Evolutionary conservation across 1,284 basidiomycete genomes (phyloP), one percentile per base, ranked within the genome.

Genomic region (Pyrrhoderma lamaoense): DNA sequence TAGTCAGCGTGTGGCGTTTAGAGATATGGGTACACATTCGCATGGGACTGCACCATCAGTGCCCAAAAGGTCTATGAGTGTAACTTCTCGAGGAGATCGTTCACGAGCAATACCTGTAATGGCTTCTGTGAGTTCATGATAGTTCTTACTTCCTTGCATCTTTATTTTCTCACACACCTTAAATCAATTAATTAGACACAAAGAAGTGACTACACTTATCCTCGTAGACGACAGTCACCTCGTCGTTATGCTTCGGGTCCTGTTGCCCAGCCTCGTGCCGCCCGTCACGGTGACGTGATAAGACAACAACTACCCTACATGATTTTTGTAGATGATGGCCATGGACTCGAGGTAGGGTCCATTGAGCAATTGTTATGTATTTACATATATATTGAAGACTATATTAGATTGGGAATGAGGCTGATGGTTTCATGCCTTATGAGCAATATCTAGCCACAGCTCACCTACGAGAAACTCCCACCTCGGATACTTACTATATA

Each of bases 361-460:
- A 21, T n/a, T 31, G n/a, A 18, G 16, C 43, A 4, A 8, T 40
- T 22, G 14, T 7, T 7, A 16, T n/a, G 5, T 51, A 22, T 39
- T 36, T 39, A 23, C 16, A 23, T 9, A 8, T 31, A 31, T 31
- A 5, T 5, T 5, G 11, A 31, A 31, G 5, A 11, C 5, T 31
- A 11, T 34, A 39, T 40, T 13, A 59, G 58, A 51, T 58, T 23
- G 58, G 58, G 23, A 58, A 59, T 36, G 60, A 60, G n/a, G 56
- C 48, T 21, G 61, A 60, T 42, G 60, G 59, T 34, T 62, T 58
- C 43, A 56, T 61, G 36, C 60, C 59, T 21, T 61, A 61, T 23
- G 47, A 60, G 27, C 52, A 59, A 35, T 60, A 60, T 39, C 44
- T 57, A 13, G 49, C 52, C 23, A 48, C 53, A 11, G 38, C 48